Percentiles rank a stretch among this genome's conserved stretches.
Evolutionary conservation across 257 asterid species (phyloP).

Genomic region (Salvia miltiorrhiza): DNA sequence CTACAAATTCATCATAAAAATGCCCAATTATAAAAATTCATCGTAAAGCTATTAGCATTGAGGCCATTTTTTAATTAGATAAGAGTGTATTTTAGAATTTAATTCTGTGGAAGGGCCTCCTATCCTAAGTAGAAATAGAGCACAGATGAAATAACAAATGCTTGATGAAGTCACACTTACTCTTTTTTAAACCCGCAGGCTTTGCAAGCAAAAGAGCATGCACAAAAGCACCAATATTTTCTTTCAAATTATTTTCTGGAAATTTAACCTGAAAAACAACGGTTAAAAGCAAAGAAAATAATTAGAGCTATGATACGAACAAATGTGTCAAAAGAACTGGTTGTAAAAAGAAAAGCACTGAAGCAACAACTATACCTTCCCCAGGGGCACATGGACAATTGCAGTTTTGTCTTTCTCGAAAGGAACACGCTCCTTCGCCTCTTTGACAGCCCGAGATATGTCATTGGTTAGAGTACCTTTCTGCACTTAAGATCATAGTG

Average conservation of each 20-base stretch:
- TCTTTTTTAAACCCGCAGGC: conserved; percentile 92
- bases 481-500: conserved; percentile 44
- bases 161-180: conserved; percentile 46
- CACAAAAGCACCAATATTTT: conserved; percentile 85
- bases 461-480: conserved; percentile 89
- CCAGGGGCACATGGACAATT: conserved; percentile 92
- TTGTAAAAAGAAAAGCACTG: conserved; percentile 5
- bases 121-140: neutral
- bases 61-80: neutral
- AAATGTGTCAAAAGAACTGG: neutral
- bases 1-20: neutral
- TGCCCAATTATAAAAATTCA: neutral
- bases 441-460: conserved; percentile 66
- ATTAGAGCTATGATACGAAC: neutral
- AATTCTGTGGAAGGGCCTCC: neutral
- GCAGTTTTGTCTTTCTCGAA: conserved; percentile 97
- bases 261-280: conserved; percentile 59
- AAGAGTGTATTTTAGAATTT: neutral
- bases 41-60: neutral
- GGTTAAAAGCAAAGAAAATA: conserved; percentile 10
- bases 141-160: neutral
- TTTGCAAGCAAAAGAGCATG: conserved; percentile 86
- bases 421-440: conserved; percentile 61
- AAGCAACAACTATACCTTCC: conserved; percentile 58
- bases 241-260: conserved; percentile 75